Base-by-base conservation (phyloP, 2,329 filamentous ascomycete genomes). In the Ampelomyces quisqualis region DNA sequence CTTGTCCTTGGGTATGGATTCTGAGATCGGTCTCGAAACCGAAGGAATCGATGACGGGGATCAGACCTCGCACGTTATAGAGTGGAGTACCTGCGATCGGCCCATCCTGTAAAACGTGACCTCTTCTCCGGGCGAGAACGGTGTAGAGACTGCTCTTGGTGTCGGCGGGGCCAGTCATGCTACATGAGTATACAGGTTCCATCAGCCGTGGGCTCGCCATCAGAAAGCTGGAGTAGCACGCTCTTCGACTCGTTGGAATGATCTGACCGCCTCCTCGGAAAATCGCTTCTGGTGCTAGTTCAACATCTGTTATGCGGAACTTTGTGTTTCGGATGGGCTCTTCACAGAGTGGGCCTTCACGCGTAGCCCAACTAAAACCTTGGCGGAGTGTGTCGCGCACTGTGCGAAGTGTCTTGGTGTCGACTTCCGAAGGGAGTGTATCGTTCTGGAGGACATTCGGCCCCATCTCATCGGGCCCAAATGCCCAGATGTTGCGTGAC, bases 291-390 rank as follows among this genome's bases (percentile, higher is more conserved):
- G 83, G 78, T 8, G 90, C 91, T 14, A 98, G 78, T 28, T 86
- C 77, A 38, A 95, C 82, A 64, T 97, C 91, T 47, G 90, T 97
- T 61, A 98, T 82, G 65, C 90, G 89, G 79, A 98, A 98, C 65
- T 95, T 96, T 57, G 89, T 89, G 71, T 98, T 98, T 57, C 93
- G 90, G 63, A 98, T 97, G 22, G 93, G 93, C 74, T 98, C 93
- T 85, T 98, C 93, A 68, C 93, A 97, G 18, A 98, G 77, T 13
- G 93, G 93, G 1, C 93, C 93, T 79, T 98, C 93, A 50, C 93
- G 79, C 21, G 90, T 88, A 34, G 89, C 93, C 93, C 93, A 98
- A 67, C 86, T 90, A 70, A 98, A 98, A 21, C 93, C 93, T 71
- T 98, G 93, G 33, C 88, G 85, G 58, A 98, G 89, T 6, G 88